Conservation (phyloP, 1,284 basidiomycete species). For the Apiotrichum brassicae region DNA sequence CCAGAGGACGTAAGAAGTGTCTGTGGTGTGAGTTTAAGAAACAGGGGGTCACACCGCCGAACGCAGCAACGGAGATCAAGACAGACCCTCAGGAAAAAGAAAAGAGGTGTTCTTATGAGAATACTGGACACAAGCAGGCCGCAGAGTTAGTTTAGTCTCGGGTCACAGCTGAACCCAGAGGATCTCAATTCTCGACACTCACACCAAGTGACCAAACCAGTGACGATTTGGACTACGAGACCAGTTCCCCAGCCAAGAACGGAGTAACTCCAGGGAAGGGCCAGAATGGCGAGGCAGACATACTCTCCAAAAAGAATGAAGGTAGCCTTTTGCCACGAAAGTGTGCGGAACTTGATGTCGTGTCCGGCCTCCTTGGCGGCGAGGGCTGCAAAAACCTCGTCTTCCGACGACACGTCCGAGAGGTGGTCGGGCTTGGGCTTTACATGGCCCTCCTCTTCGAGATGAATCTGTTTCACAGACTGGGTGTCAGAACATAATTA, state of each 20-base stretch:
- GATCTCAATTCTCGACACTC: slow-evolving; percentile 16
- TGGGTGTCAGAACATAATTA: no score
- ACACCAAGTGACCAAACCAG: slow-evolving; percentile 50
- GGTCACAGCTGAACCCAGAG: no score
- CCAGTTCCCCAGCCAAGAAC: slow-evolving; percentile 38
- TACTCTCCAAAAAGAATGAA: slow-evolving; percentile 42
- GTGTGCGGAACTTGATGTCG: slow-evolving; percentile 28
- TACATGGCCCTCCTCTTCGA: no score
- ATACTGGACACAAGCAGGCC: no score
- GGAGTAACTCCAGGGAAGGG: slow-evolving; percentile 35
- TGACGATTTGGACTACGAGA: slow-evolving; percentile 55
- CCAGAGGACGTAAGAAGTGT: slow-evolving; percentile 36
- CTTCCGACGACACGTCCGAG: no score
- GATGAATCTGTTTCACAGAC: no score
- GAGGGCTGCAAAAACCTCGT: slow-evolving; percentile 23
- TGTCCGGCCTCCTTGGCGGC: slow-evolving; percentile 32
- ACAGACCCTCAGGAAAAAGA: no score
- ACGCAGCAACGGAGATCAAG: no score
- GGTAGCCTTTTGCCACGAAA: slow-evolving; percentile 42
- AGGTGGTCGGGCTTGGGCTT: no score
- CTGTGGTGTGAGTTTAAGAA: slow-evolving; percentile 15
- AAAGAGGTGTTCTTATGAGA: no score
- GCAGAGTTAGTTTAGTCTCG: no score
- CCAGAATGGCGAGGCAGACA: slow-evolving; percentile 45
- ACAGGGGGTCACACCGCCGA: no score